These are phyloP conservation scores for Clitopilus passeckerianus DNA, from an alignment of 768 basidiomycete genomes.

Conservation along the genomic window DNA sequence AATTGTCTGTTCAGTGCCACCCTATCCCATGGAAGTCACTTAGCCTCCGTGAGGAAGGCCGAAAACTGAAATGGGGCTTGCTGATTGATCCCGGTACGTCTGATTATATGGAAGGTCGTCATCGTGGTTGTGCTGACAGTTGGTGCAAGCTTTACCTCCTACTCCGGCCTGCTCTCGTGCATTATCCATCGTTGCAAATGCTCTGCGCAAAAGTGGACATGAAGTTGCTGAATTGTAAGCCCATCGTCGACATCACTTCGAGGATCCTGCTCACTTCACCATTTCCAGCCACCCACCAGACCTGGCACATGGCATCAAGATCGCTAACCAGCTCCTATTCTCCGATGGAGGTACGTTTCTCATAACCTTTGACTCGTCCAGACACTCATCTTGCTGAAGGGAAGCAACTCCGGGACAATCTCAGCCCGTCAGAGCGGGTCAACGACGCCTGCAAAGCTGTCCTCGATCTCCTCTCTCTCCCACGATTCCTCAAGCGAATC, in stretches of 20 bases:
- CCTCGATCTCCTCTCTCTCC: conserved; percentile 29
- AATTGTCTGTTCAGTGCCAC: conserved; percentile 30
- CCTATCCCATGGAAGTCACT: conserved; percentile 46
- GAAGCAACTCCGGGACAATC: conserved; percentile 29
- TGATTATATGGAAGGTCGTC: neutral
- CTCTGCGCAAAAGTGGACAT: conserved; percentile 55
- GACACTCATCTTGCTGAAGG: conserved; percentile 24
- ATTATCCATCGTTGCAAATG: conserved; percentile 42
- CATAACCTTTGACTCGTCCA: conserved; percentile 2
- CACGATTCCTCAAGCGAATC: conserved; percentile 35
- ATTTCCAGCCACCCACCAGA: conserved; percentile 34
- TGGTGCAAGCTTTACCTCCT: conserved; percentile 45
- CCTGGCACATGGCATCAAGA: conserved; percentile 41
- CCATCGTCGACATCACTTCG: conserved; percentile 3
- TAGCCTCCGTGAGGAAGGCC: conserved; percentile 39
- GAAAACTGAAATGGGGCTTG: conserved; percentile 57
- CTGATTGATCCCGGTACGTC: conserved; percentile 58
- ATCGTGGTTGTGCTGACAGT: neutral
- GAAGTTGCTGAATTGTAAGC: conserved; percentile 59
- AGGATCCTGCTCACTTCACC: neutral
- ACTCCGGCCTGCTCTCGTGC: conserved; percentile 62
- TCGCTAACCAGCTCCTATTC: conserved; percentile 52
- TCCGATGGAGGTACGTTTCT: conserved; percentile 44
- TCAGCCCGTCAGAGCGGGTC: conserved; percentile 30
- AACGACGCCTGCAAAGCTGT: conserved; percentile 23